Evolutionary conservation across 2,329 filamentous ascomycete genomes (phyloP), one percentile per base, ranked within the genome.

Genomic region (Shiraia sp.): DNA sequence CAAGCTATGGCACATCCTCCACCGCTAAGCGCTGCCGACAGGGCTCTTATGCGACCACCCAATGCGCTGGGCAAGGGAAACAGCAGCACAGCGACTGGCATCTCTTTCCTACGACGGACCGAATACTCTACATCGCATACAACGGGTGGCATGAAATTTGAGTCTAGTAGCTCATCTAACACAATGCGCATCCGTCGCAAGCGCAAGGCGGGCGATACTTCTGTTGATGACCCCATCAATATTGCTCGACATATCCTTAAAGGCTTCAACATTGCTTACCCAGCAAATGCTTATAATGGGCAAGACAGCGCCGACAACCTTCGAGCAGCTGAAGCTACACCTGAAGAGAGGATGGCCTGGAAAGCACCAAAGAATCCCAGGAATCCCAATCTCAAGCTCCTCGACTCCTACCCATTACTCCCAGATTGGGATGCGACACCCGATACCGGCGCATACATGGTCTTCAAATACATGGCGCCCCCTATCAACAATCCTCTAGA

Each of bases 41-140:
- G 88, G 51, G 80, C 83, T 10, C 85, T 99, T 37, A 81, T 99
- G 47, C 83, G 90, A 64, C 87, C 90, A 5, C 82, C 96, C 25
- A 83, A 90, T 25, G 85, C 89, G 34, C 80, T 99, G 15, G 90
- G 90, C 57, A 95, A 96, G 70, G 85, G 86, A 31, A 88, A 88
- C 56, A 80, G 83, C 29, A 82, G 82, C 38, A 22, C 38, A 48
- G 87, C 89, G 49, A 79, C 86, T 13, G 85, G 86, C 50, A 90
- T 96, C 39, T 96, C 90, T 50, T 99, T 99, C 79, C 80, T 99
- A 55, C 89, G 93, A 43, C 84, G 92, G 61, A 97, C 93, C 41
- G 93, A 99, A 70, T 97, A 97, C 73, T 96, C 96, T 62, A 88
- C 88, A 13, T 73, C 74, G 16, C 57, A 54, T 34, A 72, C 72